Evolutionary conservation across 352 stramenopile species (phyloP).

Genomic region (Globisporangium rhizosaccharum): DNA sequence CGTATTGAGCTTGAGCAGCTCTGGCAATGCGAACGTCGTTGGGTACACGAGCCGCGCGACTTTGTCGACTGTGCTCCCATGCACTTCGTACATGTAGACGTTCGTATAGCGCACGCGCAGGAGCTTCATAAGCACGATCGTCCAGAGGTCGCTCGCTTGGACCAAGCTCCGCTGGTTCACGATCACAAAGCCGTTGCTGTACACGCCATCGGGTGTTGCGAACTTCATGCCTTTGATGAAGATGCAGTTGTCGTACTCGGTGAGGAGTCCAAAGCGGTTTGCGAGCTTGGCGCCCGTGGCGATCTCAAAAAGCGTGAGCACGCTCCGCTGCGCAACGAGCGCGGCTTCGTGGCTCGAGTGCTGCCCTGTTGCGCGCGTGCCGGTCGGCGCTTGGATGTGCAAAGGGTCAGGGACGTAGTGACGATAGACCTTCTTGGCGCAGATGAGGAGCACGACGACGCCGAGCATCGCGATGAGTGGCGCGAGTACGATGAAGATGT

Average conservation of each 20-base stretch:
- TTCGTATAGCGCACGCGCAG: slow-evolving; percentile 2
- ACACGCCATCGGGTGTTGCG: slow-evolving; percentile 17
- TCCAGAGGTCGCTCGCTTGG: background rate
- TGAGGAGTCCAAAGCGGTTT: slow-evolving; percentile 17
- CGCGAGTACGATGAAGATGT: background rate
- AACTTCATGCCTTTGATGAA: slow-evolving; percentile 34
- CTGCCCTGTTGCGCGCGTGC: background rate
- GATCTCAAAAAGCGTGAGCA: slow-evolving; percentile 23
- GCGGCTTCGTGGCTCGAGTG: background rate
- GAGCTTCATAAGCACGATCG: slow-evolving; percentile 9
- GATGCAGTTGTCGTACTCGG: slow-evolving; percentile 22
- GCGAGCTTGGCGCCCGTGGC: slow-evolving; percentile 19
- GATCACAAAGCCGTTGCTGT: slow-evolving; percentile 16
- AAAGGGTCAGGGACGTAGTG: slow-evolving; percentile 8
- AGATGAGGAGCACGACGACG: background rate
- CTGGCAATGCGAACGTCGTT: background rate
- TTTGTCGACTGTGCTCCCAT: slow-evolving; percentile 6
- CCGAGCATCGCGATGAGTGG: background rate
- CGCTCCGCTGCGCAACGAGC: background rate
- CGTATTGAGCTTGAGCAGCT: slow-evolving; percentile 5
- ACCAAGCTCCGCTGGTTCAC: slow-evolving; percentile 3
- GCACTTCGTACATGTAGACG: slow-evolving; percentile 12
- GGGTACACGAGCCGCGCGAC: slow-evolving; percentile 8
- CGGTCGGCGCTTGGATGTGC: background rate
- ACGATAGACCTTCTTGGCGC: slow-evolving; percentile 24